Evolutionary conservation across 768 basidiomycete genomes (phyloP).

Genomic region (Mycena galericulata): DNA sequence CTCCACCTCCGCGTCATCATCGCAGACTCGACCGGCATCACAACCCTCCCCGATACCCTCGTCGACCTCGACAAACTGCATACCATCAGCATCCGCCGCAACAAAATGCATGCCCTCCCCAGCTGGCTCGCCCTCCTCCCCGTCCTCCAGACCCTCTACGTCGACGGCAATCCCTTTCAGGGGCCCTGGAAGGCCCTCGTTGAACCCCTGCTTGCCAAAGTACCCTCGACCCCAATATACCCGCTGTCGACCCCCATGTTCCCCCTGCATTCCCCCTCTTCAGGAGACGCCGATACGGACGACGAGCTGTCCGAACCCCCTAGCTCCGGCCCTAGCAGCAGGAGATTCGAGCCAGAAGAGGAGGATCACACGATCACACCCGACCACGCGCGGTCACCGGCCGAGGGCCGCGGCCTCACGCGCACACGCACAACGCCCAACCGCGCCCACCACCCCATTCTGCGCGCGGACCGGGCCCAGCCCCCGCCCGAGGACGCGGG

Average conservation of each 20-base stretch:
- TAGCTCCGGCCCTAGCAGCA: slow-evolving; percentile 49
- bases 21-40: slow-evolving; percentile 90
- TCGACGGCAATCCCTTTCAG: slow-evolving; percentile 98
- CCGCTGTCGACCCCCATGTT: slow-evolving; percentile 75
- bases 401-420: slow-evolving; percentile 59
- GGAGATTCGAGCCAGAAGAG: slow-evolving; percentile 53
- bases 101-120: slow-evolving; percentile 90
- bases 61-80: slow-evolving; percentile 83
- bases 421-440: slow-evolving; percentile 85
- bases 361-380: slow-evolving; percentile 84
- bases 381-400: slow-evolving; percentile 60
- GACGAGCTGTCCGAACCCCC: slow-evolving; percentile 70
- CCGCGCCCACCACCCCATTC: slow-evolving; percentile 52
- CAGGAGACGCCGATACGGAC: slow-evolving; percentile 53
- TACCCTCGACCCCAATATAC: slow-evolving; percentile 69
- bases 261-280: slow-evolving; percentile 60
- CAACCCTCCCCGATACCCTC: slow-evolving; percentile 80
- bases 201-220: slow-evolving; percentile 81
- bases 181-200: slow-evolving; percentile 93
- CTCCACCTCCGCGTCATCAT: slow-evolving; percentile 87
- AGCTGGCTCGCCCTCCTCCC: slow-evolving; percentile 94
- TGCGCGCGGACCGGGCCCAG: slow-evolving; percentile 58
- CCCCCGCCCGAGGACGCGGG: slow-evolving; percentile 54
- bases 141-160: slow-evolving; percentile 84
- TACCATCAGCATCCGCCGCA: slow-evolving; percentile 89